phyloP scores from a whole-genome alignment of 768 basidiomycete genomes.

The Naematelia aurantialba region DNA sequence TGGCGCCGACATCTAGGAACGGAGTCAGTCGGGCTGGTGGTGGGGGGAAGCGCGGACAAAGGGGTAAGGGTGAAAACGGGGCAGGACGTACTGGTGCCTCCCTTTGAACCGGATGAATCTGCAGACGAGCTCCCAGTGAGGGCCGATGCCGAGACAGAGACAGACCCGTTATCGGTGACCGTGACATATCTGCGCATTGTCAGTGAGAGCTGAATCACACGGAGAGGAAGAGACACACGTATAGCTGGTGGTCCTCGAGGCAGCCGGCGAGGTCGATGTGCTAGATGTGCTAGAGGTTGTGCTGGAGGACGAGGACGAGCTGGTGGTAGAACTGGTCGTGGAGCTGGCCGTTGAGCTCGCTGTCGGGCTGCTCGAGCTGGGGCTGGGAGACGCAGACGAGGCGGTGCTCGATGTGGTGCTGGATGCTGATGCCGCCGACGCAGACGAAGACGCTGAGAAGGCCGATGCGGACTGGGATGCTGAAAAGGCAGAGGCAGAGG shows the following conservation, averaged over 20 bases:
- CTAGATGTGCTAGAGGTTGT: constrained; percentile 6
- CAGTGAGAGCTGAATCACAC: not conserved
- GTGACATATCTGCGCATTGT: constrained; percentile 4
- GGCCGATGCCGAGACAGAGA: constrained; percentile 8
- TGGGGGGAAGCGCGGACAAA: not conserved
- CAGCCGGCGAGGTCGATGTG: constrained; percentile 5
- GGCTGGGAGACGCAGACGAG: constrained; percentile 8
- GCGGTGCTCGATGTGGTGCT: constrained; percentile 14
- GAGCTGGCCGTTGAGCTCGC: constrained; percentile 10
- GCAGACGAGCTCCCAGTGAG: not conserved
- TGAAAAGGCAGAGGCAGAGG: constrained; percentile 8
- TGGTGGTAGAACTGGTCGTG: not conserved
- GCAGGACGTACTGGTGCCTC: constrained; percentile 2
- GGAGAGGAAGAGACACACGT: constrained; percentile 7
- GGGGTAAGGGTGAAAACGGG: not conserved
- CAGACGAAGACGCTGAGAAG: constrained; percentile 1
- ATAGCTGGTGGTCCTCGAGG: constrained; percentile 9
- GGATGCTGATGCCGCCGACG: constrained; percentile 10
- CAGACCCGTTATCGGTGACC: constrained; percentile 3
- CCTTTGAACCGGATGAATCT: not conserved
- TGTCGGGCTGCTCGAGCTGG: constrained; percentile 10
- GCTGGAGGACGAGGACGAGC: constrained; percentile 7
- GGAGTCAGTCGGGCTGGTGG: not conserved
- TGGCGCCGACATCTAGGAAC: constrained; percentile 36
- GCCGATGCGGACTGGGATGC: constrained; percentile 11